Base-by-base conservation (phyloP, 805 yeast genomes). In the Barnettozyma siamensis region DNA sequence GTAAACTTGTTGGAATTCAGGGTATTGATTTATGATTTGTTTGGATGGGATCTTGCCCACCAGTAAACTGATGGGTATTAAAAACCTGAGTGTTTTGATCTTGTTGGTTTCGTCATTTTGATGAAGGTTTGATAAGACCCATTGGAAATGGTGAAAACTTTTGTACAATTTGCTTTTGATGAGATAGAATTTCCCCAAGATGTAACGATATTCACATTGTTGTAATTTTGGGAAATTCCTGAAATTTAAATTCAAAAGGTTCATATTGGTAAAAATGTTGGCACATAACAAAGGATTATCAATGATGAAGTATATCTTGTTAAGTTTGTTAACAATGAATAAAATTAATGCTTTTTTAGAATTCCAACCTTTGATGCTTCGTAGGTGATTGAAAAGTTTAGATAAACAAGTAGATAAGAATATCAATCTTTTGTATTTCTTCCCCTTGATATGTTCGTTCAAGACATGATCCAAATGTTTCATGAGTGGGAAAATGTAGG, bases 201-300 rank as follows among this genome's bases (percentile, higher is more conserved):
- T 67, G 51, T 66, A 78, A 36, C 83, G 57, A 55, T 76, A 79
- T 38, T 70, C 73, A 7, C 77, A 53, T 34, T 73, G 69, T 46
- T 75, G 76, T 15, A 67, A 57, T 32, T 51, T 63, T 4, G 67
- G 55, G 31, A 69, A 76, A n/a, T 63, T 57, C 3, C 47, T 48
- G 39, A 69, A 67, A 31, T 64, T 66, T 31, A 78, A 59, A 19
- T 64, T 62, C 16, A 79, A 66, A 36, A 73, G 49, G 35, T 72
- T 75, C 64, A 79, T 72, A 55, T 78, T 79, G 27, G 80, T 70
- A 51, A 78, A 77, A 31, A 79, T 76, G 49, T 79, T 78, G 28
- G 77, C 69, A 58, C 85, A 79, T 15, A 77, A 59, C 48, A 77
- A 63, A 6, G 83, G 82, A 24, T 73, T 75, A 24, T 67, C 72